Percentiles rank a stretch among this genome's conserved stretches.
Conservation (phyloP, 192 early-diverging fungal genomes). For the Neocallimastix lanati region DNA sequence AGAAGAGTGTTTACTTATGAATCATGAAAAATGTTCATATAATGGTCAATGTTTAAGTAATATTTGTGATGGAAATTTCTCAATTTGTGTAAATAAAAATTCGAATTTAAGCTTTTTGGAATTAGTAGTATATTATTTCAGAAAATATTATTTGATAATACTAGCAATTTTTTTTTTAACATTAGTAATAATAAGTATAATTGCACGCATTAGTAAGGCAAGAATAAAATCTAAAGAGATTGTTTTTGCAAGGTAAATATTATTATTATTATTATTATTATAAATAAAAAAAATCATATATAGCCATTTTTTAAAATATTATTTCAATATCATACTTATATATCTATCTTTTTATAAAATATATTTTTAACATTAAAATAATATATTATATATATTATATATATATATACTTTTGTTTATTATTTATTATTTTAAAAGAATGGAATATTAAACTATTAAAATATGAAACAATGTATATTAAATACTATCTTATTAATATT, state of each 20-base stretch:
- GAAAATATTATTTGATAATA: not conserved
- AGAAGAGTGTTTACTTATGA: not conserved
- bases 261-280: no score
- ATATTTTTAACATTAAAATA: no score
- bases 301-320: no score
- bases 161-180: not conserved
- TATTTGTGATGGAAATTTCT: not conserved
- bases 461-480: no score
- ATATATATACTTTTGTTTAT: no score
- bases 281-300: no score
- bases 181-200: not conserved
- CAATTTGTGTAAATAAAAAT: not conserved
- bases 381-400: no score
- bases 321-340: no score
- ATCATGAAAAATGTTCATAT: not conserved
- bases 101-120: not conserved
- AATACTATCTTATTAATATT: no score
- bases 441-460: no score
- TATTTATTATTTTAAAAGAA: no score
- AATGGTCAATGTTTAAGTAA: not conserved
- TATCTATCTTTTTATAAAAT: no score
- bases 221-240: not conserved
- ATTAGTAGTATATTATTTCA: not conserved
- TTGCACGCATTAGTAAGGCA: not conserved
- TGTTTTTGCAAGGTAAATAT: not conserved